phyloP scores from a whole-genome alignment of 2,329 filamentous ascomycete genomes.

The Curvularia spicifera region DNA sequence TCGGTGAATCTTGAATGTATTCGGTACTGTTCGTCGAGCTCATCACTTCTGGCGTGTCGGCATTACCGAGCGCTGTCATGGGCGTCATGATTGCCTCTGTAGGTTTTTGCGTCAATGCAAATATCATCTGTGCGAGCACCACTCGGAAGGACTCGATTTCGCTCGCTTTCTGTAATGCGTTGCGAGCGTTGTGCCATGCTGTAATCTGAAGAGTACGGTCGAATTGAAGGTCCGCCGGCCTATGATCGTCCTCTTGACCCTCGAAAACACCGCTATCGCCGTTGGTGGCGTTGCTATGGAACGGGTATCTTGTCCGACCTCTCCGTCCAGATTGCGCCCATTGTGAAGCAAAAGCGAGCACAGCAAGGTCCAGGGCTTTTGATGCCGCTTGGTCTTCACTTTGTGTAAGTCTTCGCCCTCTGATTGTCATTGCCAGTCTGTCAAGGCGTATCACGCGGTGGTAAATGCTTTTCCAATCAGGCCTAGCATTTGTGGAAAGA shows the following conservation, averaged over 20 bases:
- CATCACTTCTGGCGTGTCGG: conserved; percentile 2
- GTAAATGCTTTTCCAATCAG: conserved; percentile 60
- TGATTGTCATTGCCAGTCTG: conserved; percentile 50
- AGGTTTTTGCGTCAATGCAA: conserved; percentile 55
- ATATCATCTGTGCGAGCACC: conserved; percentile 55
- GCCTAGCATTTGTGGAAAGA: conserved; percentile 46
- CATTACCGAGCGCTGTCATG: not conserved
- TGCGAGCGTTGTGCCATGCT: conserved; percentile 53
- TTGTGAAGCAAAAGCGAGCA: conserved; percentile 62
- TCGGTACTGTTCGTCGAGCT: not conserved
- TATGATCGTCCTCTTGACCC: conserved; percentile 5
- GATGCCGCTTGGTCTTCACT: conserved; percentile 55
- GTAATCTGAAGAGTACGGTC: conserved; percentile 49
- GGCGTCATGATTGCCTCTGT: conserved; percentile 26
- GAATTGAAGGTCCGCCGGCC: conserved; percentile 28
- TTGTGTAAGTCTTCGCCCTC: conserved; percentile 51
- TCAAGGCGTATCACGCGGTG: conserved; percentile 59
- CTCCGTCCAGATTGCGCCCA: conserved; percentile 50
- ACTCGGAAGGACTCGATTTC: conserved; percentile 56
- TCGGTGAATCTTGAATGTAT: not conserved
- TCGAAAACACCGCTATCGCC: conserved; percentile 19
- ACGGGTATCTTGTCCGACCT: conserved; percentile 41
- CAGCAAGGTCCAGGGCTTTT: conserved; percentile 57
- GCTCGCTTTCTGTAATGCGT: conserved; percentile 47
- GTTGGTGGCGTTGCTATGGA: conserved; percentile 22